These are phyloP conservation scores for Gamsiella multidivaricata DNA, from an alignment of 192 early-diverging fungal species.

Conservation along the genomic window DNA sequence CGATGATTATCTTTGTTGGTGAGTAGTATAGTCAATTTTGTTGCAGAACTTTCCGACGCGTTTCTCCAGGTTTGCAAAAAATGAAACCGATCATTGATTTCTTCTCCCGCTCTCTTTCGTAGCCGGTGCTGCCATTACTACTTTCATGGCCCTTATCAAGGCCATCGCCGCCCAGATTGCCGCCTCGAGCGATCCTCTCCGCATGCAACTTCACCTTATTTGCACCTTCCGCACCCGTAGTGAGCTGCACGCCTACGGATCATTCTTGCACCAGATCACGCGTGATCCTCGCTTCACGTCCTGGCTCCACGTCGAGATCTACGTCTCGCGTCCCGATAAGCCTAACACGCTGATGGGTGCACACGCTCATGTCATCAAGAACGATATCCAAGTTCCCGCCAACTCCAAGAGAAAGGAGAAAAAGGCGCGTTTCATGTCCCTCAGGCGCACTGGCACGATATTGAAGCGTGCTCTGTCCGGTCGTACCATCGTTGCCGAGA, in stretches of 20 bases:
- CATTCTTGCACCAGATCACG: conserved; percentile 49
- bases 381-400: conserved; percentile 40
- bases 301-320: conserved; percentile 49
- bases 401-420: conserved; percentile 27
- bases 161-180: conserved; percentile 50
- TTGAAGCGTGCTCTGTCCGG: conserved; percentile 47
- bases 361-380: conserved; percentile 49
- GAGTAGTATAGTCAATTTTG: background rate
- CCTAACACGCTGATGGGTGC: conserved; percentile 41
- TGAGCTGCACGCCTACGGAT: conserved; percentile 50
- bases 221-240: conserved; percentile 51
- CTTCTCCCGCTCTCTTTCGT: background rate
- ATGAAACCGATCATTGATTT: background rate
- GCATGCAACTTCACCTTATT: conserved; percentile 45
- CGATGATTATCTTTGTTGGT: conserved; percentile 41
- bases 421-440: conserved; percentile 38
- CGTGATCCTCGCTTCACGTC: conserved; percentile 43
- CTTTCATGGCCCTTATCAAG: conserved; percentile 49
- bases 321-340: conserved; percentile 50
- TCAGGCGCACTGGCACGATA: conserved; percentile 34
- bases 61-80: background rate
- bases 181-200: conserved; percentile 31
- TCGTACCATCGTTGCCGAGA: conserved; percentile 41
- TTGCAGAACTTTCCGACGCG: background rate
- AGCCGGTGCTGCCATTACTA: conserved; percentile 48